Evolutionary conservation across 202 grass and related monocot genomes (phyloP).

Genomic region (Sporobolus alterniflorus): DNA sequence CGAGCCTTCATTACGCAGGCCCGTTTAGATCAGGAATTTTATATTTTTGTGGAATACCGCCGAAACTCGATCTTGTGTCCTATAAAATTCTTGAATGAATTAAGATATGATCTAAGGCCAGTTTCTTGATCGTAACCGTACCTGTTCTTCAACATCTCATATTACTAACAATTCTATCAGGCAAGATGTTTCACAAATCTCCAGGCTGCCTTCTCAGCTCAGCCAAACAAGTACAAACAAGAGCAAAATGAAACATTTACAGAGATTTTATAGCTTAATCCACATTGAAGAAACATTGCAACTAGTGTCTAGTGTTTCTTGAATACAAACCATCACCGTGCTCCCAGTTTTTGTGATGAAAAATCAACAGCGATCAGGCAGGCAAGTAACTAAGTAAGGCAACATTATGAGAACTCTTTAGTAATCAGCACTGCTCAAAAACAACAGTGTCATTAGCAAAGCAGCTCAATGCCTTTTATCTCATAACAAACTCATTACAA

Average conservation of each 20-base stretch:
- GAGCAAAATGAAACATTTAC: no score
- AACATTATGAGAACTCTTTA: not conserved
- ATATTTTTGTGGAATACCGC: not conserved
- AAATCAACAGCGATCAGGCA: not conserved
- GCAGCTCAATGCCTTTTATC: slow-evolving; percentile 48
- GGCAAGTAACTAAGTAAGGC: not conserved
- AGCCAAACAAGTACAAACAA: not conserved
- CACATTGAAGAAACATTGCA: not conserved
- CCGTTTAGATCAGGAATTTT: not conserved
- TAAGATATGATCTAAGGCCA: no score
- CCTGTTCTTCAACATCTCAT: no score
- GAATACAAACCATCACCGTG: not conserved
- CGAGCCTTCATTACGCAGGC: not conserved
- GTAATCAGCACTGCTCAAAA: not conserved
- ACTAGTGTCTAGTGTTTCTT: not conserved
- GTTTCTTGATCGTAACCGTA: no score
- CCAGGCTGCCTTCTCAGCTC: not conserved
- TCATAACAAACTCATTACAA: slow-evolving; percentile 27
- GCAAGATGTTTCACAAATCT: not conserved
- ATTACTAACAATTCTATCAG: not conserved
- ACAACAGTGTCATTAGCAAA: not conserved
- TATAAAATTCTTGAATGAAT: not conserved
- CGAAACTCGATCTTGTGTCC: not conserved
- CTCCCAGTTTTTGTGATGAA: not conserved
- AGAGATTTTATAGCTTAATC: not conserved